Base-by-base conservation (phyloP, 2,329 filamentous ascomycete species). In the Hirsutella minnesotensis region DNA sequence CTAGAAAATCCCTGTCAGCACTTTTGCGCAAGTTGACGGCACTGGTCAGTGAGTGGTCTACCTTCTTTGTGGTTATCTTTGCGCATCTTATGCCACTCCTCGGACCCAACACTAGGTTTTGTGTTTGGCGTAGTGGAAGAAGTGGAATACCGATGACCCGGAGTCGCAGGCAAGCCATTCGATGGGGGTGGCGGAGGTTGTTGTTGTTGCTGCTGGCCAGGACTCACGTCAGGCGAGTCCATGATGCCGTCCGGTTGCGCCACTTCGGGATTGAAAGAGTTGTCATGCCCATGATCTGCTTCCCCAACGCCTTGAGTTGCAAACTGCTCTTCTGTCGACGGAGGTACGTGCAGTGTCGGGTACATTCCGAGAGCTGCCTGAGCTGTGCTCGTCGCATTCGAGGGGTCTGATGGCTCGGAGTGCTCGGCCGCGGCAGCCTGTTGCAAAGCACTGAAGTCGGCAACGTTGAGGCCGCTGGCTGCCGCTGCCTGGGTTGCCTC, bases 61-160 rank as follows among this genome's bases (percentile, higher is more conserved):
- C 90, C 92, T 73, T 96, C 90, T 76, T 98, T 98, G 68, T 98
- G 92, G 51, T 96, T 98, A 56, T 96, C 90, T 60, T 94, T 92
- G 48, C 92, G 80, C 55, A 94, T 81, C 62, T 94, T 94, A 62
- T 98, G 92, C 92, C 92, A 98, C 63, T 96, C 90, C 42, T 94
- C 87, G 2, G 88, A 92, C 3, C 92, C 92, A n/a, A 96, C 92
- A 7, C 82, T 78, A 8, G 89, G 89, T 63, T 95, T 96, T 45
- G 73, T 66, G 49, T 60, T 63, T 43, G 69, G 62, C 50, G 67
- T 62, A 50, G 69, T 52, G 10, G 65, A 50, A 10, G 62, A 53
- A 13, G 57, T 54, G 29, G 62, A 57, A 51, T 64, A 69, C 47
- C 59, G 53, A 50, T 51, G 48, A 3, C 39, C 43, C 34, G 45